Evolutionary conservation across 768 basidiomycete species (phyloP).

Genomic region (Podaxis sp.): DNA sequence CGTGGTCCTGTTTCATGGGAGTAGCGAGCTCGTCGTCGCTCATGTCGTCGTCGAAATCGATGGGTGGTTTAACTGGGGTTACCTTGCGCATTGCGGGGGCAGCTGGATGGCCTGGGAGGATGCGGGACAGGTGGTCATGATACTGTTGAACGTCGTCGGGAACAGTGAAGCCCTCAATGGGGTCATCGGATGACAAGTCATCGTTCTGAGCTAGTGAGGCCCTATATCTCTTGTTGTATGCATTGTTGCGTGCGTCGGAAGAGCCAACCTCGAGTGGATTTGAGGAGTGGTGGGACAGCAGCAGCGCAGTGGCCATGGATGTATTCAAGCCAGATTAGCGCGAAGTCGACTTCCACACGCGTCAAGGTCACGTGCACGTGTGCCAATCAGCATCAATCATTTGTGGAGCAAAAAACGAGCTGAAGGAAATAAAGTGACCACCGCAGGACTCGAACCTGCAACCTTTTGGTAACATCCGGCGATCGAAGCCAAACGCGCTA

Average conservation of each 20-base stretch:
- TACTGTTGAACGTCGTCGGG: conserved; percentile 39
- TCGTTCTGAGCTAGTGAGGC: conserved; percentile 25
- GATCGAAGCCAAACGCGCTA: conserved; percentile 93
- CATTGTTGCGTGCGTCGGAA: conserved; percentile 48
- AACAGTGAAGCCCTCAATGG: conserved; percentile 29
- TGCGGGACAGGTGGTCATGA: conserved; percentile 43
- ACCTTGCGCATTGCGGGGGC: conserved; percentile 7
- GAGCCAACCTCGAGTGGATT: conserved; percentile 69
- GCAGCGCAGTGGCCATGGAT: not conserved
- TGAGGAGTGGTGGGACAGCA: conserved; percentile 66
- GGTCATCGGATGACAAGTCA: conserved; percentile 48
- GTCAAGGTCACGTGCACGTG: conserved; percentile 12
- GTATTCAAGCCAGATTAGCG: conserved; percentile 6
- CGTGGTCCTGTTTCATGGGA: conserved; percentile 11
- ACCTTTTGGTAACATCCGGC: conserved; percentile 79
- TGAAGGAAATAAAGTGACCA: conserved; percentile 48
- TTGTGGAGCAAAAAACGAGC: not conserved
- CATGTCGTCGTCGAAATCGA: conserved; percentile 10
- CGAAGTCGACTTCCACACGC: not conserved
- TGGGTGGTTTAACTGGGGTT: not conserved
- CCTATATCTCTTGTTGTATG: conserved; percentile 34
- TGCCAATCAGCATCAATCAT: not conserved
- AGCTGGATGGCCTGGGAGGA: conserved; percentile 28
- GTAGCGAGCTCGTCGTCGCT: conserved; percentile 12
- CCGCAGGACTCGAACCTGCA: conserved; percentile 96